Evolutionary conservation across 2,329 filamentous ascomycete species (phyloP), one percentile per base, ranked within the genome.

Genomic region (Xylaria sp.): DNA sequence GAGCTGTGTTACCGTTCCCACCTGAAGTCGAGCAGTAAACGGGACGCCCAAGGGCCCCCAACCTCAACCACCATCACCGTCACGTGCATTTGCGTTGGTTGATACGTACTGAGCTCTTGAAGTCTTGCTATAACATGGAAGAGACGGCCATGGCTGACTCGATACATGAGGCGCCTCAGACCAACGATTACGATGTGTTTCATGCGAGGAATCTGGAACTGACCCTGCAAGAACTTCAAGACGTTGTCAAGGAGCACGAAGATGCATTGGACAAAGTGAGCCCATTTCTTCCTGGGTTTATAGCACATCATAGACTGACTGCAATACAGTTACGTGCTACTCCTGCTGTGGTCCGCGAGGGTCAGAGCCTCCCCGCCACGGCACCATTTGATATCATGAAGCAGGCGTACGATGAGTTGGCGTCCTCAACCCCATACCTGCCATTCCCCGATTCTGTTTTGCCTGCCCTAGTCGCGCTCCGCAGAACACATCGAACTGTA

Each of bases 391-490:
- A 81, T 46, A 80, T 88, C 48, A 84, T 94, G 76, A 90, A 88
- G 74, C 81, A 84, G 59, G 92, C 91, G 2, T 93, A 94, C 74
- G 86, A 89, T 62, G 85, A 86, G 18, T 82, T 94, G 56, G 86
- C 88, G 13, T 82, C 86, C 52, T 84, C 86, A 15, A 85, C 90
- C 61, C 90, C 91, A 9, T 89, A 89, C 73, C 82, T 95, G 25
- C 92, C 93, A 2, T 84, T 85, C 28, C 82, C 88, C 10, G 88
- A 86, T 59, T 95, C 93, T 23, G 84, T 90, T 6, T 80, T 96
- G 7, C 92, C 92, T 3, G 88, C 90, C 7, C 83, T 97, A 4
- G 78, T 96, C 50, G 92, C 93, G 6, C 81, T 94, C 63, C 89
- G 91, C 61, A 89, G 87, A 74, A 90, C 91, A 2, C 86, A 90